Evolutionary conservation across 2,329 filamentous ascomycete genomes (phyloP), one percentile per base, ranked within the genome.

Genomic region (Clonostachys byssicola): DNA sequence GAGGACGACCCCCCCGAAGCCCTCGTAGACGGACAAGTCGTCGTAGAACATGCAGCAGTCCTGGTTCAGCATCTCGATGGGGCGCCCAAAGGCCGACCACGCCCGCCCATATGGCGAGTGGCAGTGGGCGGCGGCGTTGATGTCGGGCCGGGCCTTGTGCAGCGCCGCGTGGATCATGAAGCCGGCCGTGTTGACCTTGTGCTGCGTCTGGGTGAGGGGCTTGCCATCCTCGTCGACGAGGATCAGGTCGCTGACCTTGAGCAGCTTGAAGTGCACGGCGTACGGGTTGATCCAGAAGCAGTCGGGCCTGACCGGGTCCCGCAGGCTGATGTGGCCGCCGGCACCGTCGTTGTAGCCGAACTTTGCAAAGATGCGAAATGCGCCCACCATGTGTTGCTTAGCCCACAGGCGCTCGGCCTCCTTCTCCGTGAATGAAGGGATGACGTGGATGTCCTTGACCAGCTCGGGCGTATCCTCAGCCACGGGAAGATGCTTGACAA

Each of bases 1-100:
- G 34, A 86, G 71, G 0, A 86, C 83, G 2, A 86, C 74, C 4
- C 83, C 83, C 4, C 81, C 82, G 54, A 82, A 85, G 7, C 77
- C 72, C 12, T 72, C 59, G 55, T 85, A 85, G 0, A 85, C 77
- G 3, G 77, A 73, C 58, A 85, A 80, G 5, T 77, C 74, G 7
- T 55, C 55, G 54, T 82, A 81, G 52, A 86, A 77, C 50, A 78
- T 77, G 43, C 73, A 74, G 0, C 79, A 73, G 54, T 78, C 81
- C 61, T 76, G 81, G 47, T 77, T 84, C 45, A 85, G 63, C 74
- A 85, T 85, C 44, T 85, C 81, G 12, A 86, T 59, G 2, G 71
- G 73, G n/a, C 62, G 68, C 3, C 70, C 78, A 56, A 86, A 85
- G 0, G 75, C 64, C 30, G 73, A 78, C 80, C 80, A 85, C 1